Percentiles rank a stretch among this genome's conserved stretches.
These are phyloP conservation scores for Epicoccum sorghinum DNA, from an alignment of 2,329 filamentous ascomycete species.

Conservation along the genomic window DNA sequence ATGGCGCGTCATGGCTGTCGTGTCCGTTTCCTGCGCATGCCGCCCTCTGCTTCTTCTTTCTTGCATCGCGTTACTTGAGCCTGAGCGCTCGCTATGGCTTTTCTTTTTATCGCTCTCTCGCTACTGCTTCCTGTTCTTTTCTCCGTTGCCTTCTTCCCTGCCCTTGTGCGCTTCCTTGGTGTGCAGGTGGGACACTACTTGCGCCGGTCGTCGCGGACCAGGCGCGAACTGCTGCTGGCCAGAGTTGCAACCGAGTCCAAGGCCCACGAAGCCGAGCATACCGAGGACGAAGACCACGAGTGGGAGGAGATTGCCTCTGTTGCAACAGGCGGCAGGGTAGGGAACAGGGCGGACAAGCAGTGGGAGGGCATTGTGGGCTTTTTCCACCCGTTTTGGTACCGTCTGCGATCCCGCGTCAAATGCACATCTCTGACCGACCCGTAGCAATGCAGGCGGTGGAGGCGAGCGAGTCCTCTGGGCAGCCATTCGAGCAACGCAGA, in stretches of 20 bases:
- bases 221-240: slow-evolving; percentile 42
- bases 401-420: slow-evolving; percentile 24
- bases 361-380: slow-evolving; percentile 92
- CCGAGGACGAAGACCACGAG: slow-evolving; percentile 61
- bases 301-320: slow-evolving; percentile 55
- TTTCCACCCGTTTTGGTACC: slow-evolving; percentile 95
- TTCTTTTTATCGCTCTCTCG: slow-evolving; percentile 34
- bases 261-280: slow-evolving; percentile 26
- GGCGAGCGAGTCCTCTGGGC: slow-evolving; percentile 97
- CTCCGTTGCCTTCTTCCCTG: slow-evolving; percentile 33
- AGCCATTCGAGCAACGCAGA: slow-evolving; percentile 88
- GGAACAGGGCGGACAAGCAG: slow-evolving; percentile 57
- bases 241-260: slow-evolving; percentile 41
- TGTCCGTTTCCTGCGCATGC: slow-evolving; percentile 18
- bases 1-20: slow-evolving; percentile 37
- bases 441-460: slow-evolving; percentile 90
- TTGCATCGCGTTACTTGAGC: slow-evolving; percentile 18
- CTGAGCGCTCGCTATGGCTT: slow-evolving; percentile 31
- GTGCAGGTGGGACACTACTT: slow-evolving; percentile 38
- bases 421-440: slow-evolving; percentile 25
- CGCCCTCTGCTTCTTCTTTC: slow-evolving; percentile 11
- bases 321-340: neutral
- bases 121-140: slow-evolving; percentile 31
- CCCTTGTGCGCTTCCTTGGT: slow-evolving; percentile 35
- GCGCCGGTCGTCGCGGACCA: slow-evolving; percentile 39